A percentile compares a stretch with the other conserved stretches of the same genome.
Conservation (phyloP, 768 basidiomycete genomes). For the Neoboletus subvelutipes region DNA sequence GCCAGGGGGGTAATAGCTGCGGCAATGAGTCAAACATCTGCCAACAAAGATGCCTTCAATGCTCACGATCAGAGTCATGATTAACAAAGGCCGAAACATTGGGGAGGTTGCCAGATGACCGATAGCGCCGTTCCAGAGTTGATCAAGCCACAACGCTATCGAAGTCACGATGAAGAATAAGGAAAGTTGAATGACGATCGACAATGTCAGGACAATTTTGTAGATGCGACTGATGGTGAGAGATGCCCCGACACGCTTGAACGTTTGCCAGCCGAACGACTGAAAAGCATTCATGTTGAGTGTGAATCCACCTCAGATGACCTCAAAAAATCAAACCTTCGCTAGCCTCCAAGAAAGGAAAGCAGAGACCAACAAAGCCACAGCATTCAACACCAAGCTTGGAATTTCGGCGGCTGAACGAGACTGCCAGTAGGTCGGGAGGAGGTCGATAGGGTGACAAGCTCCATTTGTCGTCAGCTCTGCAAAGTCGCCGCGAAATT, state of each 20-base stretch:
- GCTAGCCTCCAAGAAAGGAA: slow-evolving; percentile 73
- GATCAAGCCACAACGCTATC: slow-evolving; percentile 76
- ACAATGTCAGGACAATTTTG: slow-evolving; percentile 66
- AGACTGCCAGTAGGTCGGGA: slow-evolving; percentile 64
- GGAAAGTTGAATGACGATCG: slow-evolving; percentile 72
- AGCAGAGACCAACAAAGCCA: slow-evolving; percentile 57
- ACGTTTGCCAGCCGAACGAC: slow-evolving; percentile 85
- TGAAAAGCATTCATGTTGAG: slow-evolving; percentile 21
- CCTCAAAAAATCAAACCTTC: slow-evolving; percentile 46
- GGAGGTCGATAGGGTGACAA: slow-evolving; percentile 53
- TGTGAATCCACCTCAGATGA: no score
- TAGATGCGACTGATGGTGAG: slow-evolving; percentile 66
- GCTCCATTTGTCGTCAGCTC: slow-evolving; percentile 60
- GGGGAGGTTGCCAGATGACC: slow-evolving; percentile 48
- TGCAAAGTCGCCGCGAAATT: slow-evolving; percentile 41
- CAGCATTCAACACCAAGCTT: slow-evolving; percentile 59
- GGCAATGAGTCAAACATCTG: background rate
- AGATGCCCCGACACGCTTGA: slow-evolving; percentile 67
- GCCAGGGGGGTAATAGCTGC: slow-evolving; percentile 69
- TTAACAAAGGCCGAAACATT: slow-evolving; percentile 56
- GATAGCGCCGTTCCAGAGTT: slow-evolving; percentile 64
- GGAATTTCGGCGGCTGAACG: slow-evolving; percentile 62
- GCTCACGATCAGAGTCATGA: slow-evolving; percentile 60
- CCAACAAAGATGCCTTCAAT: background rate
- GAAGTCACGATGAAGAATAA: slow-evolving; percentile 74